Base-by-base conservation (phyloP, 2,329 filamentous ascomycete genomes). In the Sarocladium oryzae region DNA sequence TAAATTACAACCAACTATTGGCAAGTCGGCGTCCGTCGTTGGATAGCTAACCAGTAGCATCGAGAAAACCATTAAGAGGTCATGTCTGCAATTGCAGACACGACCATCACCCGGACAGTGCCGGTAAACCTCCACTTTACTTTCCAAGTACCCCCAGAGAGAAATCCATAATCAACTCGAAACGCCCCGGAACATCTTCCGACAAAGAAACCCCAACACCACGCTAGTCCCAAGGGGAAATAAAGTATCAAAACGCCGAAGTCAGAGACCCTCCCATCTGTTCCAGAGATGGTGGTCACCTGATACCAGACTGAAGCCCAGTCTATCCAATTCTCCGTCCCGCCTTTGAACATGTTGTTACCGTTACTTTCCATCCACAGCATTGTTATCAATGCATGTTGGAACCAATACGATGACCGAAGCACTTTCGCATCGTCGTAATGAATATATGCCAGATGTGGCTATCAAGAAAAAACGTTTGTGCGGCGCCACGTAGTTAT, bases 381-480 rank as follows among this genome's bases (percentile, higher is more conserved):
- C 33, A n/a, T 36, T 43, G 13, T 18, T 18, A 23, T 48, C 43
- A 33, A 30, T 30, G 28, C 28, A 7, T 30, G 7, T 30, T 13
- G 3, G 20, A 33, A 33, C 24, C 26, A 48, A 9, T 9, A 4
- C 9, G 24, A 23, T 26, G 43, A 48, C 28, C 43, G 43, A 48
- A 48, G 28, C 43, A 48, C 43, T 48, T 48, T 33, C 43, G 43
- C 33, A 16, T 48, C 43, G 43, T n/a, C 40, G 40, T 30, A 4
- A 16, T n/a, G n/a, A n/a, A 2, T n/a, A 15, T 33, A 20, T 32
- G 28, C 7, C n/a, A 32, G n/a, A 32, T n/a, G 33, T 11, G 7
- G n/a, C 21, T 26, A 10, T n/a, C 11, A 26, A 32, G 8, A 21
- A 48, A 48, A 48, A 48, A 48, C 43, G 43, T 48, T 43, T n/a